Evolutionary conservation across 2,329 filamentous ascomycete genomes (phyloP).

Genomic region (Parascedosporium putredinis): DNA sequence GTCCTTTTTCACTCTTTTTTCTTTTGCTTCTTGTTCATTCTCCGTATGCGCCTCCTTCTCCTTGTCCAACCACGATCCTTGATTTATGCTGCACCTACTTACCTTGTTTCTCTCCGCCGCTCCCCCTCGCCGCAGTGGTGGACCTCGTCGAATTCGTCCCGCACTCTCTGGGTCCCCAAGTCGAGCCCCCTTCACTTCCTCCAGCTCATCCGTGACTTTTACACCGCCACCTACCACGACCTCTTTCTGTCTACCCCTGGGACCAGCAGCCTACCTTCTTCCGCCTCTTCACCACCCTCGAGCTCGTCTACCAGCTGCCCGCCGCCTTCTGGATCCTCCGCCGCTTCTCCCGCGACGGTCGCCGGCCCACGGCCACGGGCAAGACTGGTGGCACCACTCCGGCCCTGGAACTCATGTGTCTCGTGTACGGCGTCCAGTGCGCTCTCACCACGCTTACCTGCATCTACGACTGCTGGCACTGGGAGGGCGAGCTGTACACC

Average conservation of each 20-base stretch:
- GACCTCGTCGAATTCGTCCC: slow-evolving; percentile 46
- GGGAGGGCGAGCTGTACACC: slow-evolving; percentile 35
- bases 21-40: not conserved
- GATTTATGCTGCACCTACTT: no score
- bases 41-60: not conserved
- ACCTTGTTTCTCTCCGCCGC: no score
- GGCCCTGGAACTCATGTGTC: slow-evolving; percentile 35
- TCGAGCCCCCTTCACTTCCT: slow-evolving; percentile 37
- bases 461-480: slow-evolving; percentile 37
- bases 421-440: slow-evolving; percentile 41
- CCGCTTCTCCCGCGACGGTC: slow-evolving; percentile 21
- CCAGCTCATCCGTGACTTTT: slow-evolving; percentile 32
- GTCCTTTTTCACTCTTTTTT: not conserved
- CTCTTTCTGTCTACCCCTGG: slow-evolving; percentile 35
- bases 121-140: no score
- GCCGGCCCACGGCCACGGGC: slow-evolving; percentile 23
- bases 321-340: slow-evolving; percentile 36
- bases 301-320: slow-evolving; percentile 40
- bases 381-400: slow-evolving; percentile 7
- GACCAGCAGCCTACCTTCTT: slow-evolving; percentile 35
- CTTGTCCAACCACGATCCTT: no score
- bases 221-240: slow-evolving; percentile 39
- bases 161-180: slow-evolving; percentile 27
- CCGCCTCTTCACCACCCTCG: slow-evolving; percentile 37
- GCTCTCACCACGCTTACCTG: slow-evolving; percentile 41